Evolutionary conservation across 768 basidiomycete species (phyloP), one percentile per base, ranked within the genome.

Genomic region (Rhizopogon roseolus): DNA sequence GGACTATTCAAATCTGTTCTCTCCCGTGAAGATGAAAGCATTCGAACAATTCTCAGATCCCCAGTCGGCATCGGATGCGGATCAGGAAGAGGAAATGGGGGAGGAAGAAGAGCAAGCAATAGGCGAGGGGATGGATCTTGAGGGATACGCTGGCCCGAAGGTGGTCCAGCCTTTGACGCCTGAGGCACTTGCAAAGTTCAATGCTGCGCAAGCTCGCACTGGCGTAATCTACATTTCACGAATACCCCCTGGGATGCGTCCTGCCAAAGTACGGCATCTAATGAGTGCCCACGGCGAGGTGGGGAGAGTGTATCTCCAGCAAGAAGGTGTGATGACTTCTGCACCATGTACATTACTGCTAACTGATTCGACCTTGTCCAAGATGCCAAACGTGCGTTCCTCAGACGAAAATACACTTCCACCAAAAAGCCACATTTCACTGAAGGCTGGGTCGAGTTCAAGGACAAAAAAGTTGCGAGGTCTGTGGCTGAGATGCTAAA

Each of bases 401-500:
- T 90, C 41, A 76, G 92, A 25, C 77, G 80, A 51, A 93, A 93
- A 68, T 81, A 85, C 66, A 93, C 90, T 3, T 76, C 88, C 3
- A 92, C 88, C 8, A 89, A 90, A 68, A 90, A 90, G 59, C 77
- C 86, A 10, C 91, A 94, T 62, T 98, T 88, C 65, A 88, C 88
- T 0, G 97, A 99, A 68, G 97, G 97, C 32, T 99, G 97, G 97
- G 88, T 98, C 40, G 97, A 99, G 70, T 98, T 98, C 74, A 86
- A 88, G 59, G 90, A 98, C 72, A 98, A 98, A 71, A 85, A 82
- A 44, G 76, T 98, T 41, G 97, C 94, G 0, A 82, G 94, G 17
- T 85, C 84, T 38, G 87, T 95, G 8, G 96, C 96, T 7, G 91
- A 84, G 53, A 93, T 98, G 92, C 75, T 99, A 59, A 99, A 99